Conservation (phyloP, 768 basidiomycete genomes). For the Suillus ampliporus region DNA sequence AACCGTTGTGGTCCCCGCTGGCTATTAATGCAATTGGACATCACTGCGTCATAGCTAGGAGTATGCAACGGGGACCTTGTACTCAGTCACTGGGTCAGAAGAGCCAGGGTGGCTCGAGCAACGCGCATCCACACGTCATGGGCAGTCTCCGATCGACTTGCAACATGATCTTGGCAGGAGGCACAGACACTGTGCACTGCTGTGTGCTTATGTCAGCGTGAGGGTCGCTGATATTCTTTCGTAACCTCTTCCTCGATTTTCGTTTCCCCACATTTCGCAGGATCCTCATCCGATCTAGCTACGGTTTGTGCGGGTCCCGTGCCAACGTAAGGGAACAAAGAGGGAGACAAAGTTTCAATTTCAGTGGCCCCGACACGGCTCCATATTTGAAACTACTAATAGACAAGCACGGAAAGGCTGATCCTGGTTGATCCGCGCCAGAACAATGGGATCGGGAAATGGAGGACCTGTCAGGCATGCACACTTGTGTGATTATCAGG, state of each 20-base stretch:
- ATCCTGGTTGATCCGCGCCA: background rate
- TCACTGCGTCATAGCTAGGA: background rate
- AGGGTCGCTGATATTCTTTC: background rate
- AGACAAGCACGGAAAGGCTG: background rate
- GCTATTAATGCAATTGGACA: background rate
- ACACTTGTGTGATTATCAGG: background rate
- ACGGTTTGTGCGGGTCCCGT: background rate
- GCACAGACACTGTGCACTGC: too few relatives aligned
- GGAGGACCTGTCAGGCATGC: background rate
- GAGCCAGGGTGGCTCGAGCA: too few relatives aligned
- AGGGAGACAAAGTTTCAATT: background rate
- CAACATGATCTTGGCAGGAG: background rate
- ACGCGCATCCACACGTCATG: background rate
- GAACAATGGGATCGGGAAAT: constrained; percentile 12
- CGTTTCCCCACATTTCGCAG: constrained; percentile 7
- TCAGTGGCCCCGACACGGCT: background rate
- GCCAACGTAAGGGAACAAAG: constrained; percentile 6
- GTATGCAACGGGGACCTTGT: background rate
- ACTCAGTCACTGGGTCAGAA: too few relatives aligned
- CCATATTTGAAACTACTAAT: background rate
- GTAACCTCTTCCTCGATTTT: background rate
- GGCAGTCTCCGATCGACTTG: background rate
- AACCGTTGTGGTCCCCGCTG: background rate
- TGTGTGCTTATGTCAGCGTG: background rate
- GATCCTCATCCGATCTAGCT: background rate